phyloP scores from a whole-genome alignment of 768 basidiomycete species.

The Leccinum broughii region DNA sequence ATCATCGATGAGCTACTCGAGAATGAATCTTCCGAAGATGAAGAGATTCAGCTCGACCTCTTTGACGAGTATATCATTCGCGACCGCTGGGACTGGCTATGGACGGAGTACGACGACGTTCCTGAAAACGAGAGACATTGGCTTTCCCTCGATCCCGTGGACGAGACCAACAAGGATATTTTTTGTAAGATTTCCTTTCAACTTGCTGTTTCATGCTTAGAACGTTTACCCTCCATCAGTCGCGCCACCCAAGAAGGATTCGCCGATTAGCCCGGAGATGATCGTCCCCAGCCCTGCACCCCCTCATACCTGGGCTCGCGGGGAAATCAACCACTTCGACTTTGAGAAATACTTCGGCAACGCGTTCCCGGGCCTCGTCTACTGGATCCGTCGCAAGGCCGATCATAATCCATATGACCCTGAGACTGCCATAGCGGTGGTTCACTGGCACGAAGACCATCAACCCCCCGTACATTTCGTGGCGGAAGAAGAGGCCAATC shows the following conservation, averaged over 20 bases:
- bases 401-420: background rate
- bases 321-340: background rate
- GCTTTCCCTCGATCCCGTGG: background rate
- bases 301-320: background rate
- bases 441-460: background rate
- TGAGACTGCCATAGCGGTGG: background rate
- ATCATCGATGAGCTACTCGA: background rate
- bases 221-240: too few species aligned
- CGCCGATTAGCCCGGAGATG: background rate
- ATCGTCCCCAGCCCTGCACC: background rate
- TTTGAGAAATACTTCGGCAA: background rate
- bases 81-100: background rate
- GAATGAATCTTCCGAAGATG: too few species aligned
- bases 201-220: too few species aligned
- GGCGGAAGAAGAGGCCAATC: background rate
- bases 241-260: too few species aligned
- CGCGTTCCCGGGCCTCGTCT: background rate
- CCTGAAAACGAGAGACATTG: background rate
- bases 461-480: background rate
- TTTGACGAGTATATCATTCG: constrained; percentile 2
- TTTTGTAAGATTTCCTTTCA: background rate
- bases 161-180: background rate
- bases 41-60: background rate
- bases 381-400: background rate
- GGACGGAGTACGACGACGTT: background rate